Evolutionary conservation across 2,329 filamentous ascomycete genomes (phyloP), one percentile per base, ranked within the genome.

Genomic region (Hypoxylon rubiginosum): DNA sequence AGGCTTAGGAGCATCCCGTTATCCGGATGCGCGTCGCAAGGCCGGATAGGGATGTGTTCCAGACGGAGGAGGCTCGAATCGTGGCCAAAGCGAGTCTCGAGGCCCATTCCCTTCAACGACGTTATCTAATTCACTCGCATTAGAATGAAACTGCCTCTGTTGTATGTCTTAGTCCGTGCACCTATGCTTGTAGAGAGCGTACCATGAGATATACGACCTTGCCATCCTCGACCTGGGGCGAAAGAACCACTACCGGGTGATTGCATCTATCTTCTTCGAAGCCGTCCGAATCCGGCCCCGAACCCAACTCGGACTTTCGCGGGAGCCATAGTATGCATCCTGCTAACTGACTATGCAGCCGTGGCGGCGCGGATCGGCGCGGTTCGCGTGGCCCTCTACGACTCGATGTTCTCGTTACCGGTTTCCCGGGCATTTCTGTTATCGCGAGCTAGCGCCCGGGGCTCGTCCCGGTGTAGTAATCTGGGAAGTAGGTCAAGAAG

Each of bases 241-340:
- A 74, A 13, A 74, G 66, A 1, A 74, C 60, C 11, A 74, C 70
- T 4, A 74, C 68, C 13, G 72, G 72, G 30, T 74, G 71, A 10
- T 73, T 64, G 56, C 69, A 73, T 17, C 60, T 57, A 3, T 68
- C 72, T 21, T 55, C n/a, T n/a, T n/a, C n/a, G n/a, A n/a, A n/a
- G n/a, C n/a, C n/a, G n/a, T n/a, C n/a, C n/a, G n/a, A n/a, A n/a
- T 56, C 45, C 39, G 21, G 15, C 17, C 52, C 57, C 13, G 50
- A 55, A 36, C 24, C 36, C 34, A 66, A 1, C 32, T 62, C 61
- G 3, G 48, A 30, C 28, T 62, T 68, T 13, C 32, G 24, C 7
- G 70, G 70, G n/a, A 73, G 51, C 71, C 69, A 73, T 45, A 63
- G 46, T 39, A 73, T 72, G 45, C 62, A 67, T 13, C 71, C 71